Percentiles rank a stretch among this genome's conserved stretches.
phyloP scores from a whole-genome alignment of 768 basidiomycete genomes.

The Paxillus rubicundulus region DNA sequence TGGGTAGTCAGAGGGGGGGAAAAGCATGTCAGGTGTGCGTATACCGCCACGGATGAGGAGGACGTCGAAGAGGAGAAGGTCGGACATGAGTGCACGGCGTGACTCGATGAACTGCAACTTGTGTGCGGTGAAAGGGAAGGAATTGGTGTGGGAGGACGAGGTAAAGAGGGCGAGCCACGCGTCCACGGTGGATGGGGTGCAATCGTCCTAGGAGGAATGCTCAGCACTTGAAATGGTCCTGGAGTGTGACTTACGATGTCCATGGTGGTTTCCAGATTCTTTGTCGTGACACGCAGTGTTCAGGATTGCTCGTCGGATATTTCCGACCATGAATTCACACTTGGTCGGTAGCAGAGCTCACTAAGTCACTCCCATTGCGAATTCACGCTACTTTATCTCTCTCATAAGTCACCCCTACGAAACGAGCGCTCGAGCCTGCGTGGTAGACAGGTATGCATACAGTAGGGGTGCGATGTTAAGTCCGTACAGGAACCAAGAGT shows the following conservation, averaged over 20 bases:
- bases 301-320: no score
- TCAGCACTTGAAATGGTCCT: slow-evolving; percentile 1
- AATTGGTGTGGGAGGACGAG: slow-evolving; percentile 28
- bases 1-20: slow-evolving; percentile 60
- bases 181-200: slow-evolving; percentile 14
- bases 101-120: slow-evolving; percentile 56
- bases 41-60: slow-evolving; percentile 66
- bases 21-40: slow-evolving; percentile 55
- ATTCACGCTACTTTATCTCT: no score
- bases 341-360: no score
- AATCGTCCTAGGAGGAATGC: slow-evolving; percentile 13
- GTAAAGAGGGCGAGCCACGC: slow-evolving; percentile 47
- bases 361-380: no score
- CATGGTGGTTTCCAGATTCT: slow-evolving; percentile 10
- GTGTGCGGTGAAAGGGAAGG: slow-evolving; percentile 60
- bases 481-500: no score
- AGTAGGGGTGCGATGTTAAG: no score
- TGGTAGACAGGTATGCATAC: no score
- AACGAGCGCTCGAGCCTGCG: not conserved
- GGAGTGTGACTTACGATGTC: slow-evolving; percentile 24
- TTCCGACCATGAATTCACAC: not conserved
- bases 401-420: no score
- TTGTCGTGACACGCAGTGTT: no score
- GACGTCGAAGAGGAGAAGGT: slow-evolving; percentile 71
- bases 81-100: slow-evolving; percentile 59